Base-by-base conservation (phyloP, 2,329 filamentous ascomycete genomes). In the Gaeumannomyces sp. region DNA sequence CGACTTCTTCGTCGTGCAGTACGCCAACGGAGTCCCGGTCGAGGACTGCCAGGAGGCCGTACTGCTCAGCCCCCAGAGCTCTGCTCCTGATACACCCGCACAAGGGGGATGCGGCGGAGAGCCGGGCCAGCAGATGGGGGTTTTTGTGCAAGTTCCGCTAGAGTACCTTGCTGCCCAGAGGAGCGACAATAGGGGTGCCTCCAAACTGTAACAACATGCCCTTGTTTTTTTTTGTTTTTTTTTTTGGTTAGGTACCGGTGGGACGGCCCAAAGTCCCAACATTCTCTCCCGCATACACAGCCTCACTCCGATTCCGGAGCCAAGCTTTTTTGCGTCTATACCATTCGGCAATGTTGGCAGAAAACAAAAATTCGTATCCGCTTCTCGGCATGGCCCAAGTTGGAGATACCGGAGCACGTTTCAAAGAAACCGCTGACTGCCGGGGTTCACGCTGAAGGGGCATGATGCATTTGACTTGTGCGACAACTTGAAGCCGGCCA, bases 1-100 rank as follows among this genome's bases (percentile, higher is more conserved):
- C 61, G 92, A 95, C 73, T 98, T 97, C 75, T 85, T 96, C 6
- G 94, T 98, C 2, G 85, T 91, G 69, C 94, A 98, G 79, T 95
- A 91, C 78, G 88, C 88, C 45, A 98, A 96, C 76, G 93, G 91
- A 2, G 89, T 95, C 16, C 85, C 78, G 0, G 78, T 83, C 1
- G 94, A 98, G 78, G 95, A 99, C 76, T 97, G 92, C 72, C 92
- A 99, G 79, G 88, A 97, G 76, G 86, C 91, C 25, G 78, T 75
- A 4, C 73, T 81, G 45, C 45, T 38, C 14, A 38, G 14, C 35
- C 35, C 35, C 13, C 35, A 38, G 35, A 53, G 7, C 45, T 11
- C 35, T 4, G 35, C 35, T n/a, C 45, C 45, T n/a, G 7, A 5
- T 4, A 22, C 45, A 22, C 1, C 19, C 8, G 45, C 45, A 22